Evolutionary conservation across 2,329 filamentous ascomycete genomes (phyloP).

Genomic region (Aspergillus novoparasiticus): DNA sequence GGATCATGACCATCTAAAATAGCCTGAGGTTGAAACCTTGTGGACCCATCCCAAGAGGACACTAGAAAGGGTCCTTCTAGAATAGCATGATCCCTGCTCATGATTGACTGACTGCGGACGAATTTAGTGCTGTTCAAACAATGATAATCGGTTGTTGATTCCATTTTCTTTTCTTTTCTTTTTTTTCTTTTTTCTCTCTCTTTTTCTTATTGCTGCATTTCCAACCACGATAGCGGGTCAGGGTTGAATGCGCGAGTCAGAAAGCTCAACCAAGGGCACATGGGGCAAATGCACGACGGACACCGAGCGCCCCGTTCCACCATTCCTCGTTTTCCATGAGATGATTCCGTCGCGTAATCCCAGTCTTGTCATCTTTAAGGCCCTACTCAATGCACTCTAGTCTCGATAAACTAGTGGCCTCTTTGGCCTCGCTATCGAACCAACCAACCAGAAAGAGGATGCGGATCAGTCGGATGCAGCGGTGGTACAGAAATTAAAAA

Average conservation of each 20-base stretch:
- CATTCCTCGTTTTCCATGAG: conserved; percentile 7
- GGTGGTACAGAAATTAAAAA: conserved; percentile 1
- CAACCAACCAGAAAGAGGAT: background rate
- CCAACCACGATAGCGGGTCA: background rate
- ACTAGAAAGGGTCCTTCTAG: background rate
- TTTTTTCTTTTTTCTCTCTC: background rate
- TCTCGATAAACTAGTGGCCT: background rate
- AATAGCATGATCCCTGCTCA: background rate
- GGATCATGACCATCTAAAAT: background rate
- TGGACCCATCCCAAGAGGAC: no score
- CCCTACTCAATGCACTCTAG: background rate
- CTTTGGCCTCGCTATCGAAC: background rate
- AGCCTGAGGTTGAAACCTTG: no score
- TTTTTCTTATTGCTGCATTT: background rate
- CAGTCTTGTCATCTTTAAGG: background rate
- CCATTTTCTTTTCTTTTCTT: no score
- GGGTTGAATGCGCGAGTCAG: background rate
- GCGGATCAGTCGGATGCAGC: conserved; percentile 2
- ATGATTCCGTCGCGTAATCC: conserved; percentile 24
- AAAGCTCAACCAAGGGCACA: background rate
- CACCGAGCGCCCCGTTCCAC: background rate
- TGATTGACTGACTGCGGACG: background rate
- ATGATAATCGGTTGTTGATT: background rate
- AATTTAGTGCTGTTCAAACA: background rate
- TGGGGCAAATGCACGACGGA: background rate